Evolutionary conservation across 345 rosid species (phyloP), one percentile per base, ranked within the genome.

Genomic region (Alliaria petiolata): DNA sequence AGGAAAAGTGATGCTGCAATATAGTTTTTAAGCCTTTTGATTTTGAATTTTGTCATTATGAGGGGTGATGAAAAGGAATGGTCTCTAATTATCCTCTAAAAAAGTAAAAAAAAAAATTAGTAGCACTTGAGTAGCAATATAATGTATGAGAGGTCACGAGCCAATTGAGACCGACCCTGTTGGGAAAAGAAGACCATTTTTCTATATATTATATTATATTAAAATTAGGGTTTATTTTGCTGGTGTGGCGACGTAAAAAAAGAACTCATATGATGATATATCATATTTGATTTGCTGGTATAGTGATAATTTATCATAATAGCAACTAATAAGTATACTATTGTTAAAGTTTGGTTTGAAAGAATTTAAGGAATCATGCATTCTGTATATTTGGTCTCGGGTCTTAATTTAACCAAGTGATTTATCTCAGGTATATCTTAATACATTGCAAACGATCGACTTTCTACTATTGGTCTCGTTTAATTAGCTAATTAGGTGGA

Each of bases 31-130:
- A 55, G 42, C 66, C 28, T 70, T 70, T 59, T 58, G 16, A 28
- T 56, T 56, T 59, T 49, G 22, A 67, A 60, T 19, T 56, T 67
- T 44, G 63, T 61, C 69, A 67, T 75, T 61, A 75, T 68, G 74
- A 75, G 51, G 14, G 42, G 60, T 8, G 10, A 35, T 13, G 26
- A 43, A 75, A 75, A 75, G 17, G 69, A 67, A 67, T 68, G 78
- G 74, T 68, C 42, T 67, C 74, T 60, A 75, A 31, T 66, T 59
- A 25, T 22, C 28, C 54, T 31, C n/a, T n/a, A 14, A 15, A 72
- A 74, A 43, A 62, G 47, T n/a, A n/a, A n/a, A 10, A 31, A 38
- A 8, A 7, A 38, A 35, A 11, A 42, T 26, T 20, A 16, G 11
- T 52, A 33, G 69, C 67, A 75, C 74, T 75, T 44, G 74, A 75